Percentiles rank a stretch among this genome's conserved stretches.
Evolutionary conservation across 305 asterid genomes (phyloP).

Genomic region (Plantago lanceolata): DNA sequence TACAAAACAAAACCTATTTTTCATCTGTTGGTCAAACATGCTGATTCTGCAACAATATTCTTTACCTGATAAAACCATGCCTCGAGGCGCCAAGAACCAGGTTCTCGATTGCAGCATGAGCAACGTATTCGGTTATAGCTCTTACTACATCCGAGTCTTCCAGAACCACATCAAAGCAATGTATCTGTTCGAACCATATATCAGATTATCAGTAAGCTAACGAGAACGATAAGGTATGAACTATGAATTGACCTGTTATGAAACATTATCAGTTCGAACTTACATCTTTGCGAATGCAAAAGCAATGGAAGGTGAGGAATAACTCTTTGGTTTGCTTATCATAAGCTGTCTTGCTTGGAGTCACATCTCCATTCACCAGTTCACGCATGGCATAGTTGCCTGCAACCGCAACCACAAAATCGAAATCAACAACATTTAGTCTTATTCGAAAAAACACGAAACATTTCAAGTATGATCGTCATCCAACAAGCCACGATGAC

Average conservation of each 20-base stretch:
- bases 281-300: conserved; percentile 80
- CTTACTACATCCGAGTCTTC: conserved; percentile 59
- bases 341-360: conserved; percentile 28
- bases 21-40: background rate
- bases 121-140: conserved; percentile 65
- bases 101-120: conserved; percentile 68
- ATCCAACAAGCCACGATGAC: no score
- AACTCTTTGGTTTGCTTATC: conserved; percentile 50
- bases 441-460: background rate
- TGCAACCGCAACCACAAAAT: conserved; percentile 33
- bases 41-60: background rate
- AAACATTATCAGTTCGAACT: conserved; percentile 16
- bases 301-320: conserved; percentile 78
- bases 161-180: conserved; percentile 59
- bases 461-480: background rate
- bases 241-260: background rate
- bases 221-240: background rate
- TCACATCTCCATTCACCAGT: conserved; percentile 27
- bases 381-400: conserved; percentile 31
- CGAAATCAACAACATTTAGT: background rate
- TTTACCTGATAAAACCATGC: conserved; percentile 75
- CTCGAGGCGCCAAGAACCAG: conserved; percentile 78
- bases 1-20: background rate
- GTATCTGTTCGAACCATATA: conserved; percentile 45
- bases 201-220: background rate